These are phyloP conservation scores for Apiotrichum domesticum DNA, from an alignment of 1,284 basidiomycete genomes.

Conservation along the genomic window DNA sequence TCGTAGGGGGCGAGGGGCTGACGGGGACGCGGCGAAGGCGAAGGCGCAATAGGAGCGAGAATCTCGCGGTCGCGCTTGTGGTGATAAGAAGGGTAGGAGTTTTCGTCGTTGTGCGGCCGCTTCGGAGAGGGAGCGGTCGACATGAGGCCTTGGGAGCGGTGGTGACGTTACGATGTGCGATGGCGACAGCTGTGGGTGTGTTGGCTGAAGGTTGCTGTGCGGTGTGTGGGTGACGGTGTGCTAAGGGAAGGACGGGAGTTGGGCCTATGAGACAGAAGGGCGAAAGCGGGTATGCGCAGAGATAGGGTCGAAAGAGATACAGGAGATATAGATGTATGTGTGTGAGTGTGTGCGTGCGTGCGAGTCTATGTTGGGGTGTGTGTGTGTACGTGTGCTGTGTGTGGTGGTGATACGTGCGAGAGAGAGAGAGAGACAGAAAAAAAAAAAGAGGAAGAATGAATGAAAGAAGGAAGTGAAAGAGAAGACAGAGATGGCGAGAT, in stretches of 20 bases:
- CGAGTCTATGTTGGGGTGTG: no score
- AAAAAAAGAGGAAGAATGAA: neutral
- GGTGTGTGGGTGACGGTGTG: neutral
- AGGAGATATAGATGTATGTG: neutral
- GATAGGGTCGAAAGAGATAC: neutral
- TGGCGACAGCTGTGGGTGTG: neutral
- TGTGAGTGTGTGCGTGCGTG: neutral
- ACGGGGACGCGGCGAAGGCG: slow-evolving; percentile 15
- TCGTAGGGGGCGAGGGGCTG: slow-evolving; percentile 18
- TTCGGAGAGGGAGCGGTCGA: slow-evolving; percentile 12
- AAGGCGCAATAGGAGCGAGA: slow-evolving; percentile 2
- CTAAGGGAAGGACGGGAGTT: neutral
- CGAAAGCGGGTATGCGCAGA: neutral
- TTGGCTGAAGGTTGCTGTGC: neutral
- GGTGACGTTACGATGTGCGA: neutral
- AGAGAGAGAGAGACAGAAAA: neutral
- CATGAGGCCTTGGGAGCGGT: slow-evolving; percentile 1
- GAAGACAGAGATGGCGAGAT: neutral
- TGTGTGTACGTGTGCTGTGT: neutral
- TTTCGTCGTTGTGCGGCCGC: slow-evolving; percentile 20
- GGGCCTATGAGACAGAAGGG: neutral
- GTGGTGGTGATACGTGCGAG: no score
- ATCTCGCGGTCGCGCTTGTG: slow-evolving; percentile 2
- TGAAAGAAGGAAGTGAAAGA: neutral
- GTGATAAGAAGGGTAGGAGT: slow-evolving; percentile 3